Evolutionary conservation across 1,284 basidiomycete species (phyloP), one percentile per base, ranked within the genome.

Genomic region (Cerioporus squamosus): DNA sequence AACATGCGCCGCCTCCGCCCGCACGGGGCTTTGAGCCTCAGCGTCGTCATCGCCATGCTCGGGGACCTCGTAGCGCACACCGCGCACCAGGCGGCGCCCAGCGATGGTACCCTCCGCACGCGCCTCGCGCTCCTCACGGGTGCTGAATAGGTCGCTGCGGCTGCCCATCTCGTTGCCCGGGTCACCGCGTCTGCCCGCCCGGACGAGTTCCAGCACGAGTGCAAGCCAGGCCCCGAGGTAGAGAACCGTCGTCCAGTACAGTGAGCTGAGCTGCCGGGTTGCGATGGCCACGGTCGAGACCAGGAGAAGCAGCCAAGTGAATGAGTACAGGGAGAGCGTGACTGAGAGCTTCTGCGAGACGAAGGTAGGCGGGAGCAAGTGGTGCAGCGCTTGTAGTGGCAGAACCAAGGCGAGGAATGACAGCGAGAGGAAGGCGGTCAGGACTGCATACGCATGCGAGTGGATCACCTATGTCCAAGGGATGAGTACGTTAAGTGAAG

Each of bases 251-350:
- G 86, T 63, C 50, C 83, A 75, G 67, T 89, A 90, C 9, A 82
- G 71, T 1, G 83, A 80, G 1, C 84, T 86, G 17, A 88, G 66
- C 7, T 77, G 66, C 2, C 72, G 64, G 5, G 75, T 74, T 18
- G 75, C 76, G 26, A 84, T 74, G 2, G 76, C 68, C 22, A 81
- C 63, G 0, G 84, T 85, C 2, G 80, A 74, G 29, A 77, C 60
- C 12, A 87, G 72, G 23, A 88, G 81, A 1, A 86, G 70, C 17
- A 83, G 51, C 83, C 86, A 88, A 10, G 83, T 82, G 52, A 88
- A 72, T 20, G 79, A 64, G 65, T 86, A 86, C 3, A 67, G 59
- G 17, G 66, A 64, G 3, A 67, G 57, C 12, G 53, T 54, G 20
- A 64, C 52, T 5, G 63, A 52, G 42, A 68, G 60, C 48, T 73